A percentile compares a stretch with the other conserved stretches of the same genome.
Conservation (phyloP, 2,329 filamentous ascomycete species). For the Hymenoscyphus scutula region DNA sequence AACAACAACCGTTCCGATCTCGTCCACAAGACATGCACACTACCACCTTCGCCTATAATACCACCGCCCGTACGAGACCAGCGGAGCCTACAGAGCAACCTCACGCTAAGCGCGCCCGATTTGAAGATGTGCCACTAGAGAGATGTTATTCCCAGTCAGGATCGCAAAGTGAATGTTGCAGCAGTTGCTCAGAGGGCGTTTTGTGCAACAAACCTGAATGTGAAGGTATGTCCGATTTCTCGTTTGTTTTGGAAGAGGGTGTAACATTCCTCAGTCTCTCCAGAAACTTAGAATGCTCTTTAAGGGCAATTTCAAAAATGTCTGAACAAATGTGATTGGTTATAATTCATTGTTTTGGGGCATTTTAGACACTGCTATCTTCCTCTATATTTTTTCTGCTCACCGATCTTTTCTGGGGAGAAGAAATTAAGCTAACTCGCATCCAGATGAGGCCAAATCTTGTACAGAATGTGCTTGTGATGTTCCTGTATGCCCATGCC, state of each 20-base stretch:
- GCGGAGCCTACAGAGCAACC: neutral
- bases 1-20: neutral
- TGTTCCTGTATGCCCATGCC: conserved; percentile 11
- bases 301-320: neutral
- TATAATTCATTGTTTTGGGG: neutral
- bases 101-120: conserved; percentile 4
- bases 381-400: neutral
- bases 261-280: neutral
- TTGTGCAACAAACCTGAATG: conserved; percentile 30
- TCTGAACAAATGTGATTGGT: neutral
- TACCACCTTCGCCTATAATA: neutral
- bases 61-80: neutral
- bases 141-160: conserved; percentile 14
- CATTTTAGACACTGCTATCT: neutral
- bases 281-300: neutral
- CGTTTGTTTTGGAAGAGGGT: neutral
- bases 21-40: neutral
- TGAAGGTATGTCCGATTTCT: neutral
- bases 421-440: neutral
- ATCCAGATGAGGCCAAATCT: neutral
- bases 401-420: neutral
- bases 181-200: conserved; percentile 29
- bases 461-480: conserved; percentile 11
- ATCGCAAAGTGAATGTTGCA: conserved; percentile 31
- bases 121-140: conserved; percentile 8